Conservation (phyloP, 495 filamentous ascomycete species). For the Rhizodiscina lignyota region DNA sequence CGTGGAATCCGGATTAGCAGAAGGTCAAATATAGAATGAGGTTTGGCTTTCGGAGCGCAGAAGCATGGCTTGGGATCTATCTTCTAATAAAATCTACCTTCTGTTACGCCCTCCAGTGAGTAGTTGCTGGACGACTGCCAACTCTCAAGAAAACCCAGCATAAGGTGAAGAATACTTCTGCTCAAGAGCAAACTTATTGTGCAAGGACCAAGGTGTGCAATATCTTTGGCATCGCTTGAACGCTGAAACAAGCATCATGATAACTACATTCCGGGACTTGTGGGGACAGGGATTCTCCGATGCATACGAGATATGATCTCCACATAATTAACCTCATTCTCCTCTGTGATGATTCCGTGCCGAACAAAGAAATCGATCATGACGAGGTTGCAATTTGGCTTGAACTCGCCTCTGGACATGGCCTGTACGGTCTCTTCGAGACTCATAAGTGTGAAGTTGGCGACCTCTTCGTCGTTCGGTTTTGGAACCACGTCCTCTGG, state of each 20-base stretch:
- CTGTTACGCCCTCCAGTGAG: too few species aligned
- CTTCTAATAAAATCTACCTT: too few species aligned
- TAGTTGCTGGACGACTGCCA: too few species aligned
- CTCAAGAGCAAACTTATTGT: too few species aligned
- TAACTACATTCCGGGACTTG: neutral
- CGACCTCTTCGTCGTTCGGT: conserved; percentile 36
- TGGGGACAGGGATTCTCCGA: conserved; percentile 12
- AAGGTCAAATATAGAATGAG: too few species aligned
- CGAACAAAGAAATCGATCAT: conserved; percentile 37
- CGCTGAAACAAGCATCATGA: neutral
- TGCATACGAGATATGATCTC: conserved; percentile 33
- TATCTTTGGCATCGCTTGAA: too few species aligned
- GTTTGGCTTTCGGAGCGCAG: too few species aligned
- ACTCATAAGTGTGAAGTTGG: conserved; percentile 29
- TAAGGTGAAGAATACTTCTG: too few species aligned
- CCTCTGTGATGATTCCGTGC: conserved; percentile 33
- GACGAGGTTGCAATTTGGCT: conserved; percentile 32
- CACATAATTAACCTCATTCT: conserved; percentile 31
- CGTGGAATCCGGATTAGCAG: too few species aligned
- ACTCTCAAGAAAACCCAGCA: too few species aligned
- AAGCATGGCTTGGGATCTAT: too few species aligned
- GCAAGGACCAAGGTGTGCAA: too few species aligned
- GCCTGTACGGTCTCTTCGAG: conserved; percentile 29
- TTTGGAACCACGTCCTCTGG: conserved; percentile 18
- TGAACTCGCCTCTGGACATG: conserved; percentile 32